Base-by-base conservation (phyloP, 805 yeast genomes). In the Sugiyamaella smithiae region DNA sequence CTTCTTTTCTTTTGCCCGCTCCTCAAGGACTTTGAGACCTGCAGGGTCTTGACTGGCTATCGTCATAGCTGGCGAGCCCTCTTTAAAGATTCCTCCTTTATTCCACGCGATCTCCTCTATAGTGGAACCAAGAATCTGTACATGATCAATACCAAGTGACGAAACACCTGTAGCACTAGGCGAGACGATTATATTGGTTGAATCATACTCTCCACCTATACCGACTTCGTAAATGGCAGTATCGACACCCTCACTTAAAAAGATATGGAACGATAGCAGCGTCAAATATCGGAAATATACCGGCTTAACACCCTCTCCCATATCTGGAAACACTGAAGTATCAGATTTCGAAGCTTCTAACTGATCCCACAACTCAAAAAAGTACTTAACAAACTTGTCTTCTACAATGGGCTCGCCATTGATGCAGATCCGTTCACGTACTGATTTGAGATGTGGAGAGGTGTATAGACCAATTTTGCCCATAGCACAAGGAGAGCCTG, bases 201-300 rank as follows among this genome's bases (percentile, higher is more conserved):
- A 88, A 66, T 93, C 99, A 61, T 81, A 88, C 63, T 87, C 95
- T 5, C 99, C 99, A 24, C 99, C 99, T 42, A 93, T 96, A 19
- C 99, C 99, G 25, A 95, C 99, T 66, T 93, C 99, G 62, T 87
- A 89, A 32, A 93, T 84, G 9, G 98, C 97, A 29, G 96, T 79
- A 62, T 89, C 86, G n/a, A 93, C 90, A 1, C 86, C 85, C 67
- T 93, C 99, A 47, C 79, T 75, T 68, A 88, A 65, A 59, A 95
- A 95, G 0, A 88, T 85, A 64, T 95, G 97, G 71, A 89, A 93
- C 2, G 97, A 88, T 51, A 93, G 67, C 14, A 95, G 68, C 0
- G 99, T 93, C 63, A 93, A 70, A 66, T 79, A 95, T 62, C 95
- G 83, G 76, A 93, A 93, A 66, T 93, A 93, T 64, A 88, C 91